Evolutionary conservation across 176 grass and related monocot species (phyloP), one percentile per base, ranked within the genome.

Genomic region (Aegilops longissima): DNA sequence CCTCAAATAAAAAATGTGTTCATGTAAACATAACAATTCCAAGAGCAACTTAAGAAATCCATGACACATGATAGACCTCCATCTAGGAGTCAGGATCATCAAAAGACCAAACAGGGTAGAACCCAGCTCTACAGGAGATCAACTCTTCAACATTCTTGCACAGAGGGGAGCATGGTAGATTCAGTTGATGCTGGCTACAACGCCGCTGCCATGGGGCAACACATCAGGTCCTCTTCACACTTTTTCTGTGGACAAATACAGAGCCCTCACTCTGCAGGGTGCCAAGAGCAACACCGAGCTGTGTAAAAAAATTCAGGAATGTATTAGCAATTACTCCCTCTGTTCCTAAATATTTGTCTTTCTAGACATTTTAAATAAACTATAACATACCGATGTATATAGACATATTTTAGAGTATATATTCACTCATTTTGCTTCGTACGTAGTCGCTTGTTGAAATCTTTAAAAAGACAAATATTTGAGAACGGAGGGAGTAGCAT

Each of bases 201-300:
- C 31, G 47, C 42, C 68, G 24, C 24, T 63, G 70, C 5, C 7
- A 16, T 21, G 23, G 39, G 40, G n/a, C 23, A 66, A 9, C 62
- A 6, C 69, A 82, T 96, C 88, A 99, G 62, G 91, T 83, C 76
- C 94, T 99, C 87, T 90, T 94, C 33, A 99, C 88, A 56, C 9
- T 88, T 34, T 96, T 94, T 85, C 94, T 94, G 24, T 96, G 94
- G 80, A 99, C 77, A 76, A 91, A 18, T 12, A 94, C 92, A 0
- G 88, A 73, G 33, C 94, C 94, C 85, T 99, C 94, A 6, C 79
- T 94, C 84, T 77, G 85, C n/a, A 99, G 73, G 9, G 97, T 90
- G 20, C 88, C 78, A 76, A 99, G 87, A 42, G 97, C 94, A 87
- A 75, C 79, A 8, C 90, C 90, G 59, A 99, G 75, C 97, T 96